phyloP scores from a whole-genome alignment of 1,284 basidiomycete genomes.

The Veloboletus limbatus region DNA sequence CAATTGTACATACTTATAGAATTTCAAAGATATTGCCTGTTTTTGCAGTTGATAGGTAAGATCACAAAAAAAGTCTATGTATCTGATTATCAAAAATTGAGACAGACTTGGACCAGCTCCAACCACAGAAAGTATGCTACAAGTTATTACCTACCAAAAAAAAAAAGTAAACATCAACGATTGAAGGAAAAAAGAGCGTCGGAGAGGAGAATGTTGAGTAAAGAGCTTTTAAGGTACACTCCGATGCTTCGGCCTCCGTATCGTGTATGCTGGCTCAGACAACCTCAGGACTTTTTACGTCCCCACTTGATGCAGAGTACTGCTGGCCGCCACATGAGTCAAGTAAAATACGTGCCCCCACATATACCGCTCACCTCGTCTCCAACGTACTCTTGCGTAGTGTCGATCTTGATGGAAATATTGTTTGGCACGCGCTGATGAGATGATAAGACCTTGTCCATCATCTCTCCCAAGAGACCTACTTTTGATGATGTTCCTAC shows the following conservation, averaged over 20 bases:
- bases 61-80: background rate
- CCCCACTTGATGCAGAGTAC: constrained; percentile 21
- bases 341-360: background rate
- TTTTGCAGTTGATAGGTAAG: too few species aligned
- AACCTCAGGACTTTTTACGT: constrained; percentile 21
- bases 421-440: constrained; percentile 30
- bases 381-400: constrained; percentile 30
- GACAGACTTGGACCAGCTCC: constrained; percentile 19
- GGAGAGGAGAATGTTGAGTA: background rate
- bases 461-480: background rate
- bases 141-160: constrained; percentile 11
- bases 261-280: constrained; percentile 8
- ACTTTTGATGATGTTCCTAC: constrained; percentile 21
- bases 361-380: constrained; percentile 27
- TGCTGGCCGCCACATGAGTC: constrained; percentile 10
- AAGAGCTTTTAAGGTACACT: constrained; percentile 4
- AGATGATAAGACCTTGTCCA: constrained; percentile 7
- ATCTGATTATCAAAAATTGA: constrained; percentile 7
- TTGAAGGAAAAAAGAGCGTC: constrained; percentile 6
- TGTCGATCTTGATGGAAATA: constrained; percentile 35
- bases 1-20: too few species aligned
- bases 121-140: constrained; percentile 20
- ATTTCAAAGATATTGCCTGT: too few species aligned
- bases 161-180: constrained; percentile 5
- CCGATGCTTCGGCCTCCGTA: background rate